Evolutionary conservation across 2,329 filamentous ascomycete species (phyloP).

Genomic region (Teratosphaeria zuluensis): DNA sequence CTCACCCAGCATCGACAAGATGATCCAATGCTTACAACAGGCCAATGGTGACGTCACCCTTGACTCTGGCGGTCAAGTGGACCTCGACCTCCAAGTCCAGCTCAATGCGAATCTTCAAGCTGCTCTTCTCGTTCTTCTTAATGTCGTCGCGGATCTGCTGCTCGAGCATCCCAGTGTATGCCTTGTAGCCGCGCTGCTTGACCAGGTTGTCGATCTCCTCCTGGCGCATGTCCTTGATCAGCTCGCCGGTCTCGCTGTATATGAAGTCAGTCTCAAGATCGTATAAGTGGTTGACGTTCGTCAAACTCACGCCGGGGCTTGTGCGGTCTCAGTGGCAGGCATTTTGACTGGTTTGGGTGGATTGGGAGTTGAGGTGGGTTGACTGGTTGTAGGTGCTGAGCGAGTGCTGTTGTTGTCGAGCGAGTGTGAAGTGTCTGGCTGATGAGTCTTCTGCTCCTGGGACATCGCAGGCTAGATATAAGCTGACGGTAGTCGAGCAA

Average conservation of each 20-base stretch:
- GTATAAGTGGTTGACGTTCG: neutral
- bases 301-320: neutral
- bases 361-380: neutral
- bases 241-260: constrained; percentile 2
- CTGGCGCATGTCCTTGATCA: constrained; percentile 8
- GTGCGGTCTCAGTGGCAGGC: neutral
- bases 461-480: neutral
- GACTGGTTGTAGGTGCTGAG: neutral
- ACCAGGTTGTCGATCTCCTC: constrained; percentile 7
- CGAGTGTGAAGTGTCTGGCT: neutral
- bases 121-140: constrained; percentile 15
- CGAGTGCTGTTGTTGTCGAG: neutral
- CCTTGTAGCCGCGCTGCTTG: constrained; percentile 5
- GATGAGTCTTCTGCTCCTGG: neutral
- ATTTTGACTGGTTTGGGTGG: neutral
- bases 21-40: constrained; percentile 12
- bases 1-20: neutral
- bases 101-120: constrained; percentile 20
- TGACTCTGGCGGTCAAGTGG: constrained; percentile 19
- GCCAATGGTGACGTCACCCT: constrained; percentile 22
- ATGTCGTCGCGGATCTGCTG: constrained; percentile 2
- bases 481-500: neutral
- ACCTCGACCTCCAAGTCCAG: constrained; percentile 23
- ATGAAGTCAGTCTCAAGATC: neutral
- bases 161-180: constrained; percentile 1